Conservation (phyloP, 192 early-diverging fungal species). For the Entomortierella beljakovae region DNA sequence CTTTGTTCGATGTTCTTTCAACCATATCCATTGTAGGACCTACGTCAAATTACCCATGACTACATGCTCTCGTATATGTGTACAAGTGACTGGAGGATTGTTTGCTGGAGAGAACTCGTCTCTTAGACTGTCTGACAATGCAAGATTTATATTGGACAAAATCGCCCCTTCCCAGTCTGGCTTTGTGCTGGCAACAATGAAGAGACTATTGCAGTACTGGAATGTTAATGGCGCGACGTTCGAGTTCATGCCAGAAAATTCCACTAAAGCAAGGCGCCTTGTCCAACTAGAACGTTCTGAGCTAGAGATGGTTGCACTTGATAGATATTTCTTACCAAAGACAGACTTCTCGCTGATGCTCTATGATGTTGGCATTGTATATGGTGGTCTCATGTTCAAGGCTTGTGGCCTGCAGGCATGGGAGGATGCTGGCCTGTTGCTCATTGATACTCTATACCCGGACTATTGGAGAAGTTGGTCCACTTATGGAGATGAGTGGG, state of each 20-base stretch:
- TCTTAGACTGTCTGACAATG: slow-evolving; percentile 7
- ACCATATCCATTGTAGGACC: neutral
- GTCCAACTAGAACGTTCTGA: slow-evolving; percentile 12
- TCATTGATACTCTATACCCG: slow-evolving; percentile 10
- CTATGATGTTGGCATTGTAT: slow-evolving; percentile 15
- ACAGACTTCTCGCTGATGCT: slow-evolving; percentile 20
- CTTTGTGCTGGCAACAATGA: slow-evolving; percentile 14
- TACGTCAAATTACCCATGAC: neutral
- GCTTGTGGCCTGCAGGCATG: slow-evolving; percentile 5
- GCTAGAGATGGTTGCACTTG: slow-evolving; percentile 12
- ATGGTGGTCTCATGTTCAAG: slow-evolving; percentile 13
- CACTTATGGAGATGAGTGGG: slow-evolving; percentile 2
- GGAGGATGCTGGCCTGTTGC: slow-evolving; percentile 6
- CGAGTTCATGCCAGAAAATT: slow-evolving; percentile 4
- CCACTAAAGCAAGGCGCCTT: slow-evolving; percentile 7
- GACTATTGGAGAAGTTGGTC: slow-evolving; percentile 16
- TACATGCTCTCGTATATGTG: slow-evolving; percentile 4
- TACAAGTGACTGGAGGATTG: neutral
- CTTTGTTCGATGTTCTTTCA: neutral
- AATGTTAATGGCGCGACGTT: slow-evolving; percentile 10
- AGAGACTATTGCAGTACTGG: slow-evolving; percentile 11
- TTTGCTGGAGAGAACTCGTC: slow-evolving; percentile 11
- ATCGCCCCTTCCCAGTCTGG: slow-evolving; percentile 13
- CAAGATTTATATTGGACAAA: neutral
- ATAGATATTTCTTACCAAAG: neutral